Percentiles rank a stretch among this genome's conserved stretches.
Conservation (phyloP, 805 yeast species). For the Candida easanensis region DNA sequence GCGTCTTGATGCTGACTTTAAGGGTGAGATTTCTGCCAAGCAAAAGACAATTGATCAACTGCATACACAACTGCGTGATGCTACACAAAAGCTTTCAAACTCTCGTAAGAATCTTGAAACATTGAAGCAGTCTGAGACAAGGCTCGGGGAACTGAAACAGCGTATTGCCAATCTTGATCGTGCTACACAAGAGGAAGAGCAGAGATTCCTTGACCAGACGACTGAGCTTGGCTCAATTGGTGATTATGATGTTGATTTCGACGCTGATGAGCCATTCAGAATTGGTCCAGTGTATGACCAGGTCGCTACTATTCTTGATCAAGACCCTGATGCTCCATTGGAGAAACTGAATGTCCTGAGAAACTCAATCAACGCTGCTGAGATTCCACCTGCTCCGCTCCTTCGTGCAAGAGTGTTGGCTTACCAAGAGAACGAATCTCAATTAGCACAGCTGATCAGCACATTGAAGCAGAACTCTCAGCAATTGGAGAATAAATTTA, state of each 20-base stretch:
- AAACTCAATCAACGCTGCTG: conserved; percentile 25
- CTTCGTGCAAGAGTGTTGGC: conserved; percentile 79
- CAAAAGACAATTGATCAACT: conserved; percentile 48
- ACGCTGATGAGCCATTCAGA: conserved; percentile 91
- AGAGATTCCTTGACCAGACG: conserved; percentile 44
- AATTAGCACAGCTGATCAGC: conserved; percentile 49
- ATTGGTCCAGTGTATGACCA: conserved; percentile 57
- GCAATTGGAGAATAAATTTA: conserved; percentile 70
- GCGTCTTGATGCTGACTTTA: conserved; percentile 56
- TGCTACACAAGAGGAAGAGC: conserved; percentile 63
- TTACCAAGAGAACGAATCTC: conserved; percentile 65
- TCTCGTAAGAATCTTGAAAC: conserved; percentile 49
- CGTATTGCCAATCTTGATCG: conserved; percentile 57
- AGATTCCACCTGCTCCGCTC: conserved; percentile 38
- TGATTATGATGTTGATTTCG: conserved; percentile 55
- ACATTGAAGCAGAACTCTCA: conserved; percentile 52
- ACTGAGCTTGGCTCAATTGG: conserved; percentile 37
- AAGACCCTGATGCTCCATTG: conserved; percentile 28
- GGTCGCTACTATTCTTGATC: conserved; percentile 40
- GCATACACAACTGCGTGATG: conserved; percentile 55
- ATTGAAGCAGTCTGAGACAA: conserved; percentile 43
- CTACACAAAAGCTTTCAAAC: conserved; percentile 49
- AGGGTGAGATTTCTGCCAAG: conserved; percentile 52
- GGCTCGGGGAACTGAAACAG: conserved; percentile 48
- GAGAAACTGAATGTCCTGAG: conserved; percentile 23